Base-by-base conservation (phyloP, 1,284 basidiomycete genomes). In the Trichosporon faecale region DNA sequence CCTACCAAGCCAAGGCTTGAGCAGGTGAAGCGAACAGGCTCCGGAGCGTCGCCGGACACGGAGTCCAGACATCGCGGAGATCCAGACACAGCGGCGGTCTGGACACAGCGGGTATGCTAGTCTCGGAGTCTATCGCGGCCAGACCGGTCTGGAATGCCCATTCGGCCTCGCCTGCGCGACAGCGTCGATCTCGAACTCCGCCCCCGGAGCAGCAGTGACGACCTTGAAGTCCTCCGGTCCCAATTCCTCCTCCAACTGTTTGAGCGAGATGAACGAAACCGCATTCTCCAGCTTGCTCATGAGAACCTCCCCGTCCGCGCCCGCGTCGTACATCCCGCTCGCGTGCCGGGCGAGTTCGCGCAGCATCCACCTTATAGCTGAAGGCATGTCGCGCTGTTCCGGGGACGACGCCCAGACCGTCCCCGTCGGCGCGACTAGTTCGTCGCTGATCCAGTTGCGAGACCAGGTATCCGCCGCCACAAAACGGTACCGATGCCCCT, bases 211-310 rank as follows among this genome's bases (percentile, higher is more conserved):
- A 8, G 52, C 29, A 31, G 49, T 66, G 14, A 55, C 65, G 49
- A 66, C 49, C 11, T 49, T 46, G 21, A 66, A 94, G 81, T 95
- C 93, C 75, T 89, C 87, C 88, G 92, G 90, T 87, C 94, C 89
- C 27, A 87, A 86, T 12, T 91, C 90, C 86, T 91, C 92, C 3
- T 88, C 87, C 76, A 93, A 94, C 72, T 88, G 77, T 70, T 91
- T 92, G 88, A 93, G 89, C 5, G 90, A 88, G 14, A 94, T 88
- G 77, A 89, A 93, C 7, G 25, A 23, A 2, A 66, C 49, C 12
- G 21, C 31, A n/a, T 33, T 65, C 65, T 65, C 44, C 16, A 61
- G 57, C n/a, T 31, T 61, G 57, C 11, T 29, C 27, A 29, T 31
- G 5, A 61, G 57, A 18, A 31, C 16, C 12, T 31, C 27, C 3